These are phyloP conservation scores for Sisymbrium altissimum DNA, from an alignment of 345 rosid species.

Conservation along the genomic window DNA sequence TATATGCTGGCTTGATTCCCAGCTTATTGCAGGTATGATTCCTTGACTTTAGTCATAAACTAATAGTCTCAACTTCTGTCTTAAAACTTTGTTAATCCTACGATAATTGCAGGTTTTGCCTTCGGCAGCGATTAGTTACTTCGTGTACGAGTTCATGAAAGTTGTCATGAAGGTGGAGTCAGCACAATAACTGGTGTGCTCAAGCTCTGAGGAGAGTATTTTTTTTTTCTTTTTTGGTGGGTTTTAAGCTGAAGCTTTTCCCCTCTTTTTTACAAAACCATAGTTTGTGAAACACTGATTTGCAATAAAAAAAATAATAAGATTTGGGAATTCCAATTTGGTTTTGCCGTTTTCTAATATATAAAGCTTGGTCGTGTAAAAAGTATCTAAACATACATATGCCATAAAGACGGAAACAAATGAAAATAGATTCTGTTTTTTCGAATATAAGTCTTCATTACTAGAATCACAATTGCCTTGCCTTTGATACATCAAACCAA, in stretches of 20 bases:
- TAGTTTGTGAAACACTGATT: conserved; percentile 6
- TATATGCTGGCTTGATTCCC: conserved; percentile 69
- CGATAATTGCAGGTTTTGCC: conserved; percentile 68
- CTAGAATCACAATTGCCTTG: conserved; percentile 14
- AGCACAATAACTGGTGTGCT: conserved; percentile 24
- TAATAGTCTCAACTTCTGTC: not conserved
- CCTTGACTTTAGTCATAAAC: not conserved
- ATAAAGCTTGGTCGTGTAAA: not conserved
- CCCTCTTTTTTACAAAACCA: not conserved
- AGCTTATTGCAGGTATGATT: conserved; percentile 63
- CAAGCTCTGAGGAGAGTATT: not conserved
- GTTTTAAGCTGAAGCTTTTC: not conserved
- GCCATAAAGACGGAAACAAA: conserved; percentile 41
- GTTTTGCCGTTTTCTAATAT: conserved; percentile 35
- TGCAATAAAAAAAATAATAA: conserved; percentile 11
- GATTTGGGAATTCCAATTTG: conserved; percentile 45
- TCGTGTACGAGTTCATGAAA: conserved; percentile 86
- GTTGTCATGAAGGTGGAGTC: conserved; percentile 70
- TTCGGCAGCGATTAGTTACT: conserved; percentile 79
- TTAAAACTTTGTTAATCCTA: conserved; percentile 3
- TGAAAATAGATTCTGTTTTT: not conserved
- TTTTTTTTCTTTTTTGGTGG: not conserved
- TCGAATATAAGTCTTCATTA: not conserved
- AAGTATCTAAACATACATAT: conserved; percentile 45
- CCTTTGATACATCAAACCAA: conserved; percentile 1